Conservation (phyloP, 148 eudicot species). For the Agrostemma githago region DNA sequence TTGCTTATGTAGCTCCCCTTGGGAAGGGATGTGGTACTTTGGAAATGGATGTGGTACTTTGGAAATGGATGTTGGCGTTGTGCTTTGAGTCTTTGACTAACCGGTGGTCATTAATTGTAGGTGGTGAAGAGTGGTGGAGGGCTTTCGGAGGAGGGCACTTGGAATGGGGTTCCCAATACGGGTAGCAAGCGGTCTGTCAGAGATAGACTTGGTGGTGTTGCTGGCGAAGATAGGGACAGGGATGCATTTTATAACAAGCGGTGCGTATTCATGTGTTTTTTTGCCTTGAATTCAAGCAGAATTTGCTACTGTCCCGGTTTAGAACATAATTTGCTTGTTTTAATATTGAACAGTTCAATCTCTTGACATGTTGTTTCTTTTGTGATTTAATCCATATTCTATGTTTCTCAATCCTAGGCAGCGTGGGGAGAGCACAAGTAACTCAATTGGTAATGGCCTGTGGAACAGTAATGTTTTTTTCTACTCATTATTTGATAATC, state of each 20-base stretch:
- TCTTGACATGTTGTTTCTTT: neutral
- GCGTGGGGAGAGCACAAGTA: conserved; percentile 42
- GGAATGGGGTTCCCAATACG: conserved; percentile 26
- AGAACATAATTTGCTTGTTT: neutral
- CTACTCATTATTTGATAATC: conserved; percentile 20
- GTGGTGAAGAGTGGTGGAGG: conserved; percentile 70
- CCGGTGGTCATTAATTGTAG: conserved; percentile 28
- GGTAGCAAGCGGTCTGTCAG: conserved; percentile 68
- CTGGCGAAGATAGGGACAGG: conserved; percentile 21
- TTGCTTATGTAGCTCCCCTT: neutral
- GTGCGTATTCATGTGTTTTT: conserved; percentile 28
- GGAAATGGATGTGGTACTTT: no score
- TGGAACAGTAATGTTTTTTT: conserved; percentile 9
- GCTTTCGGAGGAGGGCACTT: conserved; percentile 28
- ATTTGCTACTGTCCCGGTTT: neutral
- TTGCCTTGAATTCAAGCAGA: neutral
- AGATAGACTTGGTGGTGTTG: conserved; percentile 48
- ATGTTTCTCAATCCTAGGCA: conserved; percentile 43
- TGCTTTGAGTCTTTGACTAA: conserved; percentile 15
- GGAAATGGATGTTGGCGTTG: conserved; percentile 1
- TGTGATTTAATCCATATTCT: neutral
- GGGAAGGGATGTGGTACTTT: neutral
- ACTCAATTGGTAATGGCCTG: conserved; percentile 47
- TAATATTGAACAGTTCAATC: neutral
- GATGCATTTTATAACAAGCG: conserved; percentile 35